Base-by-base conservation (phyloP, 768 basidiomycete genomes). In the Mycena latifolia region DNA sequence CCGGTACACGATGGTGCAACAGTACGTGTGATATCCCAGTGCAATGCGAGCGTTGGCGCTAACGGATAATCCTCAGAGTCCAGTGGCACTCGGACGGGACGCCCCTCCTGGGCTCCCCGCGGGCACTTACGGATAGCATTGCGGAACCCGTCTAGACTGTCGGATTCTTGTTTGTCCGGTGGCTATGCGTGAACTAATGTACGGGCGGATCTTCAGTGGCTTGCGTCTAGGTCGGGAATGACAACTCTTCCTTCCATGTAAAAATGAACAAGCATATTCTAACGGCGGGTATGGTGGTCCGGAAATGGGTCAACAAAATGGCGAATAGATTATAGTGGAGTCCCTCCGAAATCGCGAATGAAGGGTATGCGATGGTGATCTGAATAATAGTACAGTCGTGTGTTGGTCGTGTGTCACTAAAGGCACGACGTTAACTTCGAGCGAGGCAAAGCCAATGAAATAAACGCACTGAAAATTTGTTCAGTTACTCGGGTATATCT, bases 61-160 rank as follows among this genome's bases (percentile, higher is more conserved):
- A 22, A 56, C 22, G n/a, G 29, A 18, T 33, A 14, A 31, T 45
- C 22, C 33, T 25, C 57, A 73, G 70, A 28, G 71, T 73, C 27
- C 61, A 50, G 39, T 76, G 71, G 73, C 60, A 76, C 46, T 60
- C 65, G 5, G 73, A 75, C 52, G 72, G 71, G n/a, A 68, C 69
- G 12, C 72, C 73, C 2, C 61, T 71, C 56, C 56, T 73, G 27
- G 75, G 69, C 3, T 61, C 66, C 10, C 72, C 73, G 9, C 47
- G 50, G 28, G 41, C 73, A 8, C 56, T 74, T 12, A 52, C 60
- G 15, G 62, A 61, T 22, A 69, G 67, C 51, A 33, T 73, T 10
- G 31, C 65, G 11, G 73, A 76, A 53, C 73, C 73, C 11, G 48
- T 52, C 48, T 60, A 52, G 41, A 60, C 25, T 2, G 18, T 17